phyloP scores from a whole-genome alignment of 192 early-diverging fungal genomes.

The Dissophora ornata region DNA sequence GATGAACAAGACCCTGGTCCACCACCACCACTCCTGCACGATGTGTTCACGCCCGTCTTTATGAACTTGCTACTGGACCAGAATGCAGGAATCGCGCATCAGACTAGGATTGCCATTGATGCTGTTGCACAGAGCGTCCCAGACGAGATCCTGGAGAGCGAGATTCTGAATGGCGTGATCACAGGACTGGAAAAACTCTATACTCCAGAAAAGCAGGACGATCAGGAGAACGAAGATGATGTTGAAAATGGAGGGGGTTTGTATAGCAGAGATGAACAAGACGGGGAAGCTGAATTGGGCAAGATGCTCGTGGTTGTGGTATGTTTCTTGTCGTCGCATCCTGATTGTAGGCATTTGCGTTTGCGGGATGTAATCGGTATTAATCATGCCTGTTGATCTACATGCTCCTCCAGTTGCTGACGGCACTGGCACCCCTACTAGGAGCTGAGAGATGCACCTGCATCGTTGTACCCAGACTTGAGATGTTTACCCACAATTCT shows the following conservation, averaged over 20 bases:
- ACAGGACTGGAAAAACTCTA: constrained; percentile 57
- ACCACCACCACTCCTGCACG: constrained; percentile 47
- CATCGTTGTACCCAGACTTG: constrained; percentile 62
- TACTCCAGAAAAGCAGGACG: constrained; percentile 11
- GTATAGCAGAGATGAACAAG: constrained; percentile 28
- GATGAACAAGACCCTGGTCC: neutral
- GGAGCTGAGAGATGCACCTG: constrained; percentile 59
- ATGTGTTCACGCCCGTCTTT: constrained; percentile 58
- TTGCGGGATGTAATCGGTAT: too few relatives aligned
- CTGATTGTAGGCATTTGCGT: neutral
- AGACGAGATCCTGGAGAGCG: constrained; percentile 57
- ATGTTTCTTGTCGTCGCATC: neutral
- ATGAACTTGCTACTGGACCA: constrained; percentile 66
- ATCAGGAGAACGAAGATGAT: constrained; percentile 29
- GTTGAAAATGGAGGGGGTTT: constrained; percentile 1
- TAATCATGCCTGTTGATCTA: too few relatives aligned
- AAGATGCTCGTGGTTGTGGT: constrained; percentile 59
- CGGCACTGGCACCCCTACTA: constrained; percentile 58
- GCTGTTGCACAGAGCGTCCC: constrained; percentile 56
- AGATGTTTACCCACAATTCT: constrained; percentile 56
- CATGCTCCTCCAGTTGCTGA: constrained; percentile 61
- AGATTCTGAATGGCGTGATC: constrained; percentile 64
- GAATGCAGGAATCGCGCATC: constrained; percentile 61
- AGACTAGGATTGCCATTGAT: constrained; percentile 59
- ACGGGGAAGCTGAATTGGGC: constrained; percentile 55